Conservation (phyloP, 768 basidiomycete genomes). For the Russula dissimulans region DNA sequence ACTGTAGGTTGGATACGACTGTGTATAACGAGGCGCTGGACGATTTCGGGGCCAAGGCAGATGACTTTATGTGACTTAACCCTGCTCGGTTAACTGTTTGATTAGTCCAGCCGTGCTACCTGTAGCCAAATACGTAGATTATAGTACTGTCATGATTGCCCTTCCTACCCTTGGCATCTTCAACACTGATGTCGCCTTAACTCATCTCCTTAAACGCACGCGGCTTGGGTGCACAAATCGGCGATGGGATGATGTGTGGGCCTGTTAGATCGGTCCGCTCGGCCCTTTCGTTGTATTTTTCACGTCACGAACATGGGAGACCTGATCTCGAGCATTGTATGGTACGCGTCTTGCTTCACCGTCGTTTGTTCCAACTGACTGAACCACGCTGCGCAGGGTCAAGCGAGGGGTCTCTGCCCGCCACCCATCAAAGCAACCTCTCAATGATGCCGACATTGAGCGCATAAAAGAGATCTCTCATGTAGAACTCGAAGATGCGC, state of each 20-base stretch:
- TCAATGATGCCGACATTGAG: conserved; percentile 84
- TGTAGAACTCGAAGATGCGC: conserved; percentile 86
- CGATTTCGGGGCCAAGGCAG: conserved; percentile 65
- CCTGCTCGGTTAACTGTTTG: conserved; percentile 8
- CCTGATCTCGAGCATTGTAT: conserved; percentile 9
- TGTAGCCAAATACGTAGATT: conserved; percentile 16
- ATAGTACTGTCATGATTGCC: not conserved
- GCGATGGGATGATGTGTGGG: too few relatives aligned
- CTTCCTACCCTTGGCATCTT: conserved; percentile 39
- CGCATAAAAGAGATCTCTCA: conserved; percentile 81
- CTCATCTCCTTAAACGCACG: conserved; percentile 17
- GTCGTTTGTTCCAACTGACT: not conserved
- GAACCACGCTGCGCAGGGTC: conserved; percentile 41
- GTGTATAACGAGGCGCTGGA: conserved; percentile 86
- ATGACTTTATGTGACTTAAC: conserved; percentile 81
- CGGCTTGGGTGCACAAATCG: too few relatives aligned
- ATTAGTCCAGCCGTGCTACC: not conserved
- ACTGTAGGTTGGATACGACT: conserved; percentile 60
- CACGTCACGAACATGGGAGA: conserved; percentile 15
- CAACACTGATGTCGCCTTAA: conserved; percentile 58
- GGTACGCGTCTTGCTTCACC: not conserved
- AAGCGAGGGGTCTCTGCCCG: conserved; percentile 65
- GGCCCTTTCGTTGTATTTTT: too few relatives aligned
- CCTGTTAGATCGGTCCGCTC: too few relatives aligned
- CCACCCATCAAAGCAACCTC: conserved; percentile 78